Evolutionary conservation across 768 basidiomycete species (phyloP).

Genomic region (Tephrocybe sp.): DNA sequence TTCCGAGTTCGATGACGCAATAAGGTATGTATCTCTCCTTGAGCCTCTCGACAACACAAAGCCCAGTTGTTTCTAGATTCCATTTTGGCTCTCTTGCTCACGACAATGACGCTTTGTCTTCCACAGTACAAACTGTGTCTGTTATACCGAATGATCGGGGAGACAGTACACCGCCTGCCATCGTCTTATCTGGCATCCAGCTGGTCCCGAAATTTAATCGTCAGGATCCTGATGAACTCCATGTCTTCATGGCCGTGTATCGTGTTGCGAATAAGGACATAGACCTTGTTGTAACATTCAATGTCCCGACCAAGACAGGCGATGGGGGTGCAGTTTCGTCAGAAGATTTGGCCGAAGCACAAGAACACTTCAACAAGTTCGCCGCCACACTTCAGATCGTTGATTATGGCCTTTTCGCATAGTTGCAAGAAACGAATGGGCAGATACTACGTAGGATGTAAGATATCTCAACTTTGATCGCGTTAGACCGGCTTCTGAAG

Average conservation of each 20-base stretch:
- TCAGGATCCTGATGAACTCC: conserved; percentile 58
- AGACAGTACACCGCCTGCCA: conserved; percentile 54
- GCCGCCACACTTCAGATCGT: conserved; percentile 60
- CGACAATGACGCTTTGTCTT: conserved; percentile 73
- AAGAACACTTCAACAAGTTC: conserved; percentile 50
- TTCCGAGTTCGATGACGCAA: conserved; percentile 56
- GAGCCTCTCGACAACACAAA: not conserved
- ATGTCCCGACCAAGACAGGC: conserved; percentile 59
- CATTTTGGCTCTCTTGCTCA: conserved; percentile 90
- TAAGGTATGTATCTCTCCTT: conserved; percentile 41
- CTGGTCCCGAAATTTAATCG: conserved; percentile 75
- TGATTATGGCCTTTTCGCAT: conserved; percentile 72
- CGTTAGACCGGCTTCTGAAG: no score
- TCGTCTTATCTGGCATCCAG: conserved; percentile 69
- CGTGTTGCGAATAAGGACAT: conserved; percentile 66
- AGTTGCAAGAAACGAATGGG: conserved; percentile 23
- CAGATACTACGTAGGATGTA: no score
- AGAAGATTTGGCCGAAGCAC: conserved; percentile 32
- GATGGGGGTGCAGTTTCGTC: conserved; percentile 42
- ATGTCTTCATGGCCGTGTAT: conserved; percentile 78
- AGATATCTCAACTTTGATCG: not conserved
- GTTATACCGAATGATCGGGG: conserved; percentile 37
- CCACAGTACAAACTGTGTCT: conserved; percentile 40
- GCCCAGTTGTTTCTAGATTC: conserved; percentile 50
- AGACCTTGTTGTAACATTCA: conserved; percentile 85